Evolutionary conservation across 805 yeast species (phyloP).

Genomic region (Dipodascopsis uninucleata): DNA sequence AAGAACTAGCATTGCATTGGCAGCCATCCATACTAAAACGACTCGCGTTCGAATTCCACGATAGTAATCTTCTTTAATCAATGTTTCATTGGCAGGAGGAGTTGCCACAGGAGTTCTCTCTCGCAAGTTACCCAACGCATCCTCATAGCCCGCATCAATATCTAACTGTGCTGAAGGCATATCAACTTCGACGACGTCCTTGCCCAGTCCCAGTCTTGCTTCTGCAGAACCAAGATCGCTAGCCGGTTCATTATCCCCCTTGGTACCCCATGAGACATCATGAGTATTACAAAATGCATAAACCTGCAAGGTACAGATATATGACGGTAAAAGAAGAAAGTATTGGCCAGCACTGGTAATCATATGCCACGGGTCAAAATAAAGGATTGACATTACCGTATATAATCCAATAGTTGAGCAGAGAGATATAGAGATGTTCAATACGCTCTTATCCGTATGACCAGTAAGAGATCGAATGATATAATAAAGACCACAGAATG

Average conservation of each 20-base stretch:
- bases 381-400: conserved; percentile 72
- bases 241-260: conserved; percentile 78
- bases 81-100: conserved; percentile 38
- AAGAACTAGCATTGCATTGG: conserved; percentile 78
- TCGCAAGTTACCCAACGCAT: conserved; percentile 66
- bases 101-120: conserved; percentile 43
- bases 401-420: conserved; percentile 91
- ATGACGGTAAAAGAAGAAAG: conserved; percentile 84
- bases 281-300: conserved; percentile 95
- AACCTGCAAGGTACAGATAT: conserved; percentile 84
- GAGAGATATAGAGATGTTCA: conserved; percentile 74
- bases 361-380: conserved; percentile 96
- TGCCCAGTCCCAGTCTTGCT: conserved; percentile 64
- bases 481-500: conserved; percentile 78
- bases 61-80: conserved; percentile 71
- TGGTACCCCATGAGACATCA: conserved; percentile 98
- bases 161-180: conserved; percentile 66
- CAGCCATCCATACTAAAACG: conserved; percentile 89
- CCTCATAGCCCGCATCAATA: conserved; percentile 77
- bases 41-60: conserved; percentile 92
- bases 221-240: conserved; percentile 76
- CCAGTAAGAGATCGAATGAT: conserved; percentile 54
- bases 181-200: conserved; percentile 77
- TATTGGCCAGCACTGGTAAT: conserved; percentile 75
- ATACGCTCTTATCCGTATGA: conserved; percentile 22